A percentile compares a stretch with the other conserved stretches of the same genome.
Evolutionary conservation across 495 filamentous ascomycete genomes (phyloP).

Genomic region (Cercophora newfieldiana): DNA sequence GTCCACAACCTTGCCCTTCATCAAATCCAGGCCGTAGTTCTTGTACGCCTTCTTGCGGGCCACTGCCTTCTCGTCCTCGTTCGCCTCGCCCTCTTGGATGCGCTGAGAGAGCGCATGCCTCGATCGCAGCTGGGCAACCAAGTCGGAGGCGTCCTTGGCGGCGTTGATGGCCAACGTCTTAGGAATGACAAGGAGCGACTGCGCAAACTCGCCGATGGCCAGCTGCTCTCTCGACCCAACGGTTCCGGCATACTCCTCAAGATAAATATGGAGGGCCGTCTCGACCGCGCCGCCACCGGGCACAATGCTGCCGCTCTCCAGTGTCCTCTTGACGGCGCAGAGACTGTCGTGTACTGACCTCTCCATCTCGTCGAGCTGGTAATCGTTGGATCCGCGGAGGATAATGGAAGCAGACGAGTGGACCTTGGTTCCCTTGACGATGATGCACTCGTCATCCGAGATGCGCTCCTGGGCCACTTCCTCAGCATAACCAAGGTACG

Average conservation of each 20-base stretch:
- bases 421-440: conserved; percentile 93
- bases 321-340: conserved; percentile 92
- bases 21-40: conserved; percentile 94
- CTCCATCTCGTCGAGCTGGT: conserved; percentile 98
- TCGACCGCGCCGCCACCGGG: conserved; percentile 96
- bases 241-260: conserved; percentile 98
- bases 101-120: conserved; percentile 93
- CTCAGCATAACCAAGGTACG: conserved; percentile 85
- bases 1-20: conserved; percentile 88
- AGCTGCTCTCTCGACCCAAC: conserved; percentile 97
- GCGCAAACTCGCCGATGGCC: conserved; percentile 95
- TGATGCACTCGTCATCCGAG: conserved; percentile 97
- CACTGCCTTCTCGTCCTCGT: conserved; percentile 81
- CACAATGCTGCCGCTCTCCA: conserved; percentile 96
- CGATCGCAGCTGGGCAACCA: conserved; percentile 92
- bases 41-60: conserved; percentile 95
- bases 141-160: conserved; percentile 90
- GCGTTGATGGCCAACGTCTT: conserved; percentile 97
- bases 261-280: conserved; percentile 98
- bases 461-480: conserved; percentile 96
- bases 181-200: conserved; percentile 90
- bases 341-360: conserved; percentile 95
- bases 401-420: conserved; percentile 95
- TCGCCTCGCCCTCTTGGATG: conserved; percentile 75
- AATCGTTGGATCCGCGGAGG: conserved; percentile 94